Percentiles rank a stretch among this genome's conserved stretches.
phyloP scores from a whole-genome alignment of 495 filamentous ascomycete genomes.

The Annulohypoxylon moriforme region DNA sequence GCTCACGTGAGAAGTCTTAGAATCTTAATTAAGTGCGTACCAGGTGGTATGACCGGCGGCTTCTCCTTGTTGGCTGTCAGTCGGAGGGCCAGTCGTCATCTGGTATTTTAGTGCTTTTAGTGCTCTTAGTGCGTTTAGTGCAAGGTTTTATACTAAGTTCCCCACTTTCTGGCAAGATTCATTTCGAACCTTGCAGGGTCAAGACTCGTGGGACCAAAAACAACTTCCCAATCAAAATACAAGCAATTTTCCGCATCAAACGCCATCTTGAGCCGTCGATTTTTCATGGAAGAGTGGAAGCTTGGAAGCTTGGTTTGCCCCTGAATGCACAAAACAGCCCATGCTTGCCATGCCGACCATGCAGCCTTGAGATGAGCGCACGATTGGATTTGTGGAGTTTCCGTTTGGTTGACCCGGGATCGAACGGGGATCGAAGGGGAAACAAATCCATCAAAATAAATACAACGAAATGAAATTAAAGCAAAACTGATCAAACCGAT shows the following conservation, averaged over 20 bases:
- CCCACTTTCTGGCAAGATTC: constrained; percentile 25
- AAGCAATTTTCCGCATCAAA: constrained; percentile 40
- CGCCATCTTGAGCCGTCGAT: constrained; percentile 15
- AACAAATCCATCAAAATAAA: constrained; percentile 39
- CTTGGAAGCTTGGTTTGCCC: constrained; percentile 21
- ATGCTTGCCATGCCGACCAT: too few species aligned
- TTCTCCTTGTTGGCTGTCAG: neutral
- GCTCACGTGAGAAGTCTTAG: constrained; percentile 29
- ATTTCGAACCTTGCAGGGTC: constrained; percentile 32
- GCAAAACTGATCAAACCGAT: constrained; percentile 19
- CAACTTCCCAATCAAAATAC: constrained; percentile 39
- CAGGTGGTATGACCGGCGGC: neutral
- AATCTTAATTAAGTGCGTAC: neutral
- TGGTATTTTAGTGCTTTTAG: neutral
- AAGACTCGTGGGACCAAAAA: constrained; percentile 21
- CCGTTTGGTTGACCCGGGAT: constrained; percentile 22
- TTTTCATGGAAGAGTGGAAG: neutral
- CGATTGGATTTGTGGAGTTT: constrained; percentile 39
- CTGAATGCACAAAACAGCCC: constrained; percentile 46
- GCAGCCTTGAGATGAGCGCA: constrained; percentile 39
- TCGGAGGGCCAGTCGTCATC: constrained; percentile 16
- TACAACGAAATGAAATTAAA: constrained; percentile 45
- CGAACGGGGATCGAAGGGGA: constrained; percentile 30
- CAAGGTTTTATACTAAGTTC: constrained; percentile 12
- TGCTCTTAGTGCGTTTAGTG: neutral